Base-by-base conservation (phyloP, 345 rosid genomes). In the Rubroshorea leprosula region DNA sequence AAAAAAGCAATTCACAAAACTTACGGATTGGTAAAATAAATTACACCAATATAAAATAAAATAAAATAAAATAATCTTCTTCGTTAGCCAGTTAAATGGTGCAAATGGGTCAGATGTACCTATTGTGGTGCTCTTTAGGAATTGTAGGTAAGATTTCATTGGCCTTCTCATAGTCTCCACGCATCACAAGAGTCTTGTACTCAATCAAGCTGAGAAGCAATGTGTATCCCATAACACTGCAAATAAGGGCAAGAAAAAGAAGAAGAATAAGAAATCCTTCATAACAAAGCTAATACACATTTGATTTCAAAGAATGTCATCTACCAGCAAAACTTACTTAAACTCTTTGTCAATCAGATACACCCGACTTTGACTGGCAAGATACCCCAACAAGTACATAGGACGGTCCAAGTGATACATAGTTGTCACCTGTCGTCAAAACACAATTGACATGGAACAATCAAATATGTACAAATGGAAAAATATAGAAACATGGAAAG, bases 321-420 rank as follows among this genome's bases (percentile, higher is more conserved):
- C 6, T 21, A 60, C 26, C 44, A 45, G 49, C 1, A 23, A n/a
- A 17, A 74, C 96, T 71, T 80, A 94, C 99, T 86, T 94, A 70
- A 94, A 94, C 75, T 94, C 99, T 73, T 94, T 94, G 84, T 94
- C 99, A 23, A 94, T 89, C 58, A 94, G 77, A 73, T 85, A 94
- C 48, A 94, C 99, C 53, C 97, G 89, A 73, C 97, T 94, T 80
- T 94, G 99, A 78, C 64, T 83, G 5, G 97, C 96, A 68, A 94
- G 95, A 76, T 94, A 94, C 16, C 97, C 97, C 82, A 94, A 74
- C 78, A 94, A 75, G 78, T 94, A 94, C 97, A 94, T 94, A 25
- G 99, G 99, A 35, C 97, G 96, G 69, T 94, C 99, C 89, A 94
- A 79, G 78, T 94, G 99, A 70, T 70, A 90, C 99, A 94, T 94